These are phyloP conservation scores for Zoysia matrella DNA, from an alignment of 202 grass and related monocot genomes.

Conservation along the genomic window DNA sequence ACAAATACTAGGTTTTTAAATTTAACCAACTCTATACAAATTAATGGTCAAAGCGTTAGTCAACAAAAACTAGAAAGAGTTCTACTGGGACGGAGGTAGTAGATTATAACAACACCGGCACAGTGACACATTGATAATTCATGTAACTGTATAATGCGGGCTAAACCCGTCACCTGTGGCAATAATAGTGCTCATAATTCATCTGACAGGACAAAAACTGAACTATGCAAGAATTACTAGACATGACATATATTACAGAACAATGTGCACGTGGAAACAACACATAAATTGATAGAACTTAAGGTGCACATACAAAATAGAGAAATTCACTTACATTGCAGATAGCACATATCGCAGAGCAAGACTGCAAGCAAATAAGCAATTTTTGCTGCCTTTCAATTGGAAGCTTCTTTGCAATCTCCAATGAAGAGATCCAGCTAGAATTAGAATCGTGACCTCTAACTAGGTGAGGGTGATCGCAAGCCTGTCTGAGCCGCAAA, in stretches of 20 bases:
- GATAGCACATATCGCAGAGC: constrained; percentile 5
- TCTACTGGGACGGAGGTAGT: too few species aligned
- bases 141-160: not conserved
- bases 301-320: not conserved
- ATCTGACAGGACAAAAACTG: not conserved
- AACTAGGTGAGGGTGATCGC: constrained; percentile 55
- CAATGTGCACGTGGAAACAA: not conserved
- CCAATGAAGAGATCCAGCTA: too few species aligned
- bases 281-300: not conserved
- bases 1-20: too few species aligned
- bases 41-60: too few species aligned
- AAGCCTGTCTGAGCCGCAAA: constrained; percentile 94
- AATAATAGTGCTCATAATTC: not conserved
- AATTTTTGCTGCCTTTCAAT: too few species aligned
- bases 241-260: constrained; percentile 7
- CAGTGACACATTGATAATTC: not conserved
- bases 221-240: constrained; percentile 20
- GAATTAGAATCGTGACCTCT: too few species aligned
- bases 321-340: constrained; percentile 76
- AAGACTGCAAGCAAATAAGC: too few species aligned
- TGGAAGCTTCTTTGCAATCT: too few species aligned
- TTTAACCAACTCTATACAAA: too few species aligned
- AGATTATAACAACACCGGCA: not conserved
- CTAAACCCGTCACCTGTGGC: not conserved
- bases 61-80: too few species aligned